A percentile compares a stretch with the other conserved stretches of the same genome.
phyloP scores from a whole-genome alignment of 305 asterid genomes.

The Solanum chacoense region DNA sequence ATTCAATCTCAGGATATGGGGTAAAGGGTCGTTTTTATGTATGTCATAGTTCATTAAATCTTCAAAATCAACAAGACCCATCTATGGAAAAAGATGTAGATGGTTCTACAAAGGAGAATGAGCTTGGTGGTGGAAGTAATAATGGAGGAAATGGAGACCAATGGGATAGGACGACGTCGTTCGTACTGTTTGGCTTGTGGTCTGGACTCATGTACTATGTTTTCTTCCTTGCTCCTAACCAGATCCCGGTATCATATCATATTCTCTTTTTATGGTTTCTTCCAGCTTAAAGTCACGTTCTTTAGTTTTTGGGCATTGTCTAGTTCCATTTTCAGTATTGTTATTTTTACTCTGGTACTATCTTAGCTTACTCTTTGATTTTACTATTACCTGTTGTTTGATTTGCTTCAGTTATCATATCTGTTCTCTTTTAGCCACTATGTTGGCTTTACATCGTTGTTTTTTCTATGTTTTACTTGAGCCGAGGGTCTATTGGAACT shows the following conservation, averaged over 20 bases:
- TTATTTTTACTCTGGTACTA: background rate
- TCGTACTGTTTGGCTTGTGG: conserved; percentile 67
- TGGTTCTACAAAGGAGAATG: conserved; percentile 13
- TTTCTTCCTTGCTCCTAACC: conserved; percentile 67
- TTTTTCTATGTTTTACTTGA: background rate
- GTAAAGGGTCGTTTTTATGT: background rate
- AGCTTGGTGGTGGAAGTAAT: conserved; percentile 11
- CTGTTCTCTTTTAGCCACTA: background rate
- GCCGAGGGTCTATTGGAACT: background rate
- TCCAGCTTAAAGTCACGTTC: background rate
- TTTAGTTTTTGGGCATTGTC: background rate
- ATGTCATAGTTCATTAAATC: conserved; percentile 30
- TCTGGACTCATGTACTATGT: conserved; percentile 73
- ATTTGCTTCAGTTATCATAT: background rate
- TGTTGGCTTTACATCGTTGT: background rate
- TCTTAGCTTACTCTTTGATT: background rate
- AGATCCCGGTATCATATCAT: conserved; percentile 57
- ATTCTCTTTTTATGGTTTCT: background rate
- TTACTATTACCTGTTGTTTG: background rate
- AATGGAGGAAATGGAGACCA: conserved; percentile 44
- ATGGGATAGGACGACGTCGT: conserved; percentile 87
- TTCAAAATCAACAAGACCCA: conserved; percentile 37
- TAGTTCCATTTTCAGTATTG: background rate
- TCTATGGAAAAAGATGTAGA: conserved; percentile 3
- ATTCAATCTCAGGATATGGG: background rate